A percentile compares a stretch with the other conserved stretches of the same genome.
Evolutionary conservation across 441 rosid species (phyloP).

Genomic region (Codiaeum variegatum): DNA sequence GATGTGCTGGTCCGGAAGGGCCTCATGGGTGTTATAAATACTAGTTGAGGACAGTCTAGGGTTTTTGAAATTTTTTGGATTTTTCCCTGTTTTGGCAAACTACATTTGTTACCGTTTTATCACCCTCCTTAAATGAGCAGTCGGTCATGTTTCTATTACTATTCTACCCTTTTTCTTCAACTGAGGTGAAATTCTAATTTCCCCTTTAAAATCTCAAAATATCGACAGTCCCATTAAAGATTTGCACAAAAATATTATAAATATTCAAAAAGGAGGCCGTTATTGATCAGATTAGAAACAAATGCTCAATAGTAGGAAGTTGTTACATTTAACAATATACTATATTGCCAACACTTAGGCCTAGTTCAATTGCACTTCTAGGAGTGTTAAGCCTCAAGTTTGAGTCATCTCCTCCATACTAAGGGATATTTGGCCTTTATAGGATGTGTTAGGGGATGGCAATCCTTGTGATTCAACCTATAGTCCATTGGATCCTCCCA

Average conservation of each 20-base stretch:
- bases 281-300: too few species aligned
- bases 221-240: neutral
- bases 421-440: too few species aligned
- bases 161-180: conserved; percentile 29
- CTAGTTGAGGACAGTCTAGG: conserved; percentile 41
- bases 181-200: neutral
- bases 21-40: conserved; percentile 75
- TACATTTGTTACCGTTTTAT: conserved; percentile 40
- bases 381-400: too few species aligned
- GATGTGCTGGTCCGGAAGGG: conserved; percentile 37
- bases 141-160: conserved; percentile 35
- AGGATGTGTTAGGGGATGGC: too few species aligned
- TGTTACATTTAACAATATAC: neutral
- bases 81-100: conserved; percentile 57
- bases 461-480: too few species aligned
- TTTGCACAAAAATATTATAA: neutral
- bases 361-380: too few species aligned
- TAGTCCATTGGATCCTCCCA: too few species aligned
- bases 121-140: conserved; percentile 49
- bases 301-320: neutral
- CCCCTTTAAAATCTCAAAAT: neutral
- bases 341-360: neutral
- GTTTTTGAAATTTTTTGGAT: conserved; percentile 41
- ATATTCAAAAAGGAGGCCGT: neutral
- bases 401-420: too few species aligned